Evolutionary conservation across 1,139 yeast genomes (phyloP), one percentile per base, ranked within the genome.

Genomic region (Suhomyces kunorum): DNA sequence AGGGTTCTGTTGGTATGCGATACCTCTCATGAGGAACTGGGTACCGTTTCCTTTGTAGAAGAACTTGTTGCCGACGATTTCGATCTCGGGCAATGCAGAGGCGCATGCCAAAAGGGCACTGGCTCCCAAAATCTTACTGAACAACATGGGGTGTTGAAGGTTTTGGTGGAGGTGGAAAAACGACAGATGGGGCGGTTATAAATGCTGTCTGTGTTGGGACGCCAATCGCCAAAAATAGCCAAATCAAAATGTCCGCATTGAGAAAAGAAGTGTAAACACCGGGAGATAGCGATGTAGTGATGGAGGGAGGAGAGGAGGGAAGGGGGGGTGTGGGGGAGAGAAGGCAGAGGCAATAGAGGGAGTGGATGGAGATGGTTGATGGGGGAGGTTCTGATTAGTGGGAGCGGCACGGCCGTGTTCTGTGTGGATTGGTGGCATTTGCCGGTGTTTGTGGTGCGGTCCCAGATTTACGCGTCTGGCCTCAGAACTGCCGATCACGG

Each of bases 21-120:
- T 73, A 66, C 94, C 94, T 57, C 67, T 78, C 64, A 87, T 78
- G 66, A 81, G 83, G 67, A 87, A 87, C 61, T 87, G 94, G 39
- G 90, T 74, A 30, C 90, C 89, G 59, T 83, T 83, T 63, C 80
- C 80, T 47, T 85, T 69, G 72, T 76, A 86, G 70, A 77, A 87
- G 64, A 87, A 87, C 63, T 87, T 83, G 72, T 82, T 83, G 41
- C 90, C 90, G 33, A 71, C 71, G 46, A 81, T 72, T 54, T 80
- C 83, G 51, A 81, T 72, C 34, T 76, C 63, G 36, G 83, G 67
- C 50, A 76, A 61, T 40, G 72, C 75, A 25, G 56, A 46, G 32
- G 56, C 67, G 14, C 76, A 46, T 33, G 61, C 61, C 39, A 64
- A 65, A 46, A 65, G 65, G 42, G 74, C 50, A 24, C 72, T 61